These are phyloP conservation scores for Hypoxylon rubiginosum DNA, from an alignment of 2,329 filamentous ascomycete species.

Conservation along the genomic window DNA sequence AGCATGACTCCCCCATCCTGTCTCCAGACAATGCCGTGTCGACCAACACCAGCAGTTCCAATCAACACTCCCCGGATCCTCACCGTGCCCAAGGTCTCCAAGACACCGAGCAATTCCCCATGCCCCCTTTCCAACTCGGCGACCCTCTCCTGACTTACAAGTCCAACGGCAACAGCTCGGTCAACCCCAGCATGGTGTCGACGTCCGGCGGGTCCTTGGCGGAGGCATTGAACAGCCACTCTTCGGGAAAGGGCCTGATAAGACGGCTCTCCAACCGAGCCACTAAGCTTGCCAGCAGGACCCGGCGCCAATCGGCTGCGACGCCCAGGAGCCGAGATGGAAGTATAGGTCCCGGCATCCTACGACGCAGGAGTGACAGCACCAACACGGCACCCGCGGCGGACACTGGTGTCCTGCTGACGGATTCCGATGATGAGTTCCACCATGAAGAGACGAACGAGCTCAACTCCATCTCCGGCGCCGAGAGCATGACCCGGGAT, in stretches of 20 bases:
- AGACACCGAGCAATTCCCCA: constrained; percentile 65
- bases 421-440: constrained; percentile 71
- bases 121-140: constrained; percentile 76
- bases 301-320: constrained; percentile 82
- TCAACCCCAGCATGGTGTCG: constrained; percentile 70
- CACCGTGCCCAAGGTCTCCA: constrained; percentile 65
- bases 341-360: constrained; percentile 89
- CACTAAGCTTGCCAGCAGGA: constrained; percentile 72
- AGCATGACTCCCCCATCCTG: constrained; percentile 69
- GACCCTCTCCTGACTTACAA: constrained; percentile 76
- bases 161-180: constrained; percentile 73
- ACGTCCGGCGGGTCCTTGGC: constrained; percentile 68
- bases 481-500: constrained; percentile 61
- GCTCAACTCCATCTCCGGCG: constrained; percentile 55
- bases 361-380: constrained; percentile 90
- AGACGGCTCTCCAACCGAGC: constrained; percentile 87
- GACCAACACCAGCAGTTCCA: constrained; percentile 70
- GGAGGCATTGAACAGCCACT: constrained; percentile 54
- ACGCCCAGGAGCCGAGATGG: constrained; percentile 84
- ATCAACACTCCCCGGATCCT: constrained; percentile 76
- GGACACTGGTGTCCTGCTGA: constrained; percentile 56
- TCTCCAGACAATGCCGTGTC: constrained; percentile 66
- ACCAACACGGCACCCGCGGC: constrained; percentile 76
- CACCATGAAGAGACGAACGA: constrained; percentile 67
- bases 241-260: constrained; percentile 72